Base-by-base conservation (phyloP, 192 early-diverging fungal genomes). In the Gaertneriomyces sp. region DNA sequence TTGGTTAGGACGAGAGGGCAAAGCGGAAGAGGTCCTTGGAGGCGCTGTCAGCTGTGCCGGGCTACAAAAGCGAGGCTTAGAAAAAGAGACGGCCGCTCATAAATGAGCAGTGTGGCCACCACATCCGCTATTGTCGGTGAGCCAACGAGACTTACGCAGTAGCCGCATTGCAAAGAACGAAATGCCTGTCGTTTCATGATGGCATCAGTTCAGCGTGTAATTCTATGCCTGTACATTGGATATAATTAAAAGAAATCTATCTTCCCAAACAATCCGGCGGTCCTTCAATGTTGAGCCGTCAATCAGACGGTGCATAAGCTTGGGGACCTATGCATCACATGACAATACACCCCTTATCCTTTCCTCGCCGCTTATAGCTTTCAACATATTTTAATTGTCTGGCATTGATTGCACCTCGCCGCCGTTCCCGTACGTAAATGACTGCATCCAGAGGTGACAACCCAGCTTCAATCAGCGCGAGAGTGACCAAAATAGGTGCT, bases 401-500 rank as follows among this genome's bases (percentile, higher is more conserved):
- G 6, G 87, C 69, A 68, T 93, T 93, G 70, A 92, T 80, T 7
- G 89, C 90, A 2, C 90, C 90, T 17, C 90, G 81, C n/a, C 89
- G 68, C 16, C 79, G 66, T 63, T 85, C 76, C 45, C 91, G 77
- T 20, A 93, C 84, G 74, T 78, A 90, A 19, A 77, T 77, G 42
- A 93, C 87, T 46, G 88, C 81, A 63, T 92, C 90, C 42, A 92
- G 74, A 20, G 88, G 80, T 4, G 79, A 68, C 85, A 93, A 86
- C 14, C 91, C 91, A 54, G 84, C 81, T 64, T 93, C 91, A 52
- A 93, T 88, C 45, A 93, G 71, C 7, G 90, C 88, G 69, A 93
- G 87, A 1, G 89, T 89, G 10, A 93, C 95, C 8, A 99, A 78
- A 14, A 94, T 88, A 1, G 96, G 96, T 5, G 64, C 64, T 33